Evolutionary conservation across 139 green algal species (phyloP).

Genomic region (Coelastrella sp.): DNA sequence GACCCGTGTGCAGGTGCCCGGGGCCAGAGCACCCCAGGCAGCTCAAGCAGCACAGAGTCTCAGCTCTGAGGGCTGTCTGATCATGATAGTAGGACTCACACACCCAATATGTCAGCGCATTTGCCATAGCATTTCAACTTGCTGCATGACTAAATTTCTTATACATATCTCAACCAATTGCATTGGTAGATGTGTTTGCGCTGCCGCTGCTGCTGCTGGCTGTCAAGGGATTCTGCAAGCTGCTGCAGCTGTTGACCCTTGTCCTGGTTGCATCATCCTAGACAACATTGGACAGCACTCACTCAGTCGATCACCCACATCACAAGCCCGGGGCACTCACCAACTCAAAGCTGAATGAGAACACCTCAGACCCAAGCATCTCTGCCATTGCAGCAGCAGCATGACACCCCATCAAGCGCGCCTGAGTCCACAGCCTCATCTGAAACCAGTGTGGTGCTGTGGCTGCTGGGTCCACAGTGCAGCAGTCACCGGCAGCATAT

Average conservation of each 20-base stretch:
- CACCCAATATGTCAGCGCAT: no score
- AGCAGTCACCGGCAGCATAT: constrained; percentile 86
- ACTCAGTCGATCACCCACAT: not conserved
- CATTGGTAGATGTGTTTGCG: no score
- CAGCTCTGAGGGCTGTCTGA: not conserved
- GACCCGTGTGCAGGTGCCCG: no score
- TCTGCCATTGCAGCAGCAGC: constrained; percentile 80
- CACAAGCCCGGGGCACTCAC: constrained; percentile 15
- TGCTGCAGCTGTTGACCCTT: not conserved
- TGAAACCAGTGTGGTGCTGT: constrained; percentile 83
- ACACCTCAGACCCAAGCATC: constrained; percentile 52
- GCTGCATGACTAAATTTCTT: no score
- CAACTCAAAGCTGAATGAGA: constrained; percentile 87
- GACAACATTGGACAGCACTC: not conserved
- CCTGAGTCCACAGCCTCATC: constrained; percentile 75
- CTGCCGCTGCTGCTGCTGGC: no score
- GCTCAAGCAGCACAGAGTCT: not conserved
- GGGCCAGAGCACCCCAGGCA: no score
- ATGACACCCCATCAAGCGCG: constrained; percentile 72
- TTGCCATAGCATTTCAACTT: no score
- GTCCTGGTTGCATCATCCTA: not conserved
- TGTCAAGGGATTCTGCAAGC: not conserved
- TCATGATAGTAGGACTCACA: not conserved
- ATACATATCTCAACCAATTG: no score
- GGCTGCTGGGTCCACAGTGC: constrained; percentile 44